Base-by-base conservation (phyloP, 495 filamentous ascomycete species). In the Neurospora sp. region DNA sequence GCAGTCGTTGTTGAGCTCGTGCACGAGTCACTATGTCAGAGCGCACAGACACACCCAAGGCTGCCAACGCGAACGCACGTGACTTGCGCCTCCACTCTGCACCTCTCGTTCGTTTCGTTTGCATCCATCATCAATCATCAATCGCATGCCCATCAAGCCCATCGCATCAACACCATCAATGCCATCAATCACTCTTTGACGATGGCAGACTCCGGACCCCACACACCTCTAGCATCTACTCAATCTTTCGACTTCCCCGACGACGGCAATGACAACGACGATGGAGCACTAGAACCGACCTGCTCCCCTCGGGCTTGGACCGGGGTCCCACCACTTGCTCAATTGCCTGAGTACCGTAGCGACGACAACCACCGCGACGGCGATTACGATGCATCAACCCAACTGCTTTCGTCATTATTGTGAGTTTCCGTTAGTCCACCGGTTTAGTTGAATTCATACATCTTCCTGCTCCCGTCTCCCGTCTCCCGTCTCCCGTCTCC, bases 191-290 rank as follows among this genome's bases (percentile, higher is more conserved):
- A 20, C 46, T 27, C 46, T 27, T 27, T 54, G 9, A 54, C 9
- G 23, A 62, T 62, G 54, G 54, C 54, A 16, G 12, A 35, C 23
- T 62, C 54, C 6, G 23, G 12, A 2, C 54, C 54, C 5, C 54
- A 5, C 7, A 16, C 54, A 14, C 23, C 11, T 38, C 31, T 60
- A n/a, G 1, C 4, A 37, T 20, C 42, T 23, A 38, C 46, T 6
- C 49, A 31, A 38, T 54, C 23, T 16, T 41, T 37, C 35, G 46
- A 72, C 11, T 8, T 70, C 37, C 31, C 46, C 8, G 71, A 72
- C 46, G 71, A 66, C 71, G 69, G 35, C 20, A 27, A 46, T 40
- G 72, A 73, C 49, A 27, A 46, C 66, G 72, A 73, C 70, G 66
- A 73, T 39, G 69, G 18, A 44, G 70, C 62, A 18, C 40, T n/a